Evolutionary conservation across 116 monocot species (phyloP).

Genomic region (Zostera marina): DNA sequence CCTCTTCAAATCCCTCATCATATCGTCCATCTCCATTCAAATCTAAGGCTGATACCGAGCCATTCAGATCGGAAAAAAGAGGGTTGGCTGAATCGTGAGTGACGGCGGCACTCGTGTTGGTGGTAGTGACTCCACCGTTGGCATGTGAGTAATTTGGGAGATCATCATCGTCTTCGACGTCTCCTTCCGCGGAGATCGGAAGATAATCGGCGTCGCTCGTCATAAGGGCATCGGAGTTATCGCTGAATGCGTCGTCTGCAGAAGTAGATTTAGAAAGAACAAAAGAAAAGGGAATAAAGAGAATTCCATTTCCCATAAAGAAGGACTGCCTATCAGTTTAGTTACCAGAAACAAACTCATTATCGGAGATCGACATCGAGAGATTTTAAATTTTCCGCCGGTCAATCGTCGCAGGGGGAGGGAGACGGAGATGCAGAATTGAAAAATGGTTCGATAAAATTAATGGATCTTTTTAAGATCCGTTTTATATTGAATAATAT

Average conservation of each 20-base stretch:
- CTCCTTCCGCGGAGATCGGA: constrained; percentile 4
- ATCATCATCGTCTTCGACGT: not conserved
- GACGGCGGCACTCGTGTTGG: too few species aligned
- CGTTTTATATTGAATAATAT: too few species aligned
- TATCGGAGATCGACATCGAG: constrained; percentile 2
- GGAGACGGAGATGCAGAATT: not conserved
- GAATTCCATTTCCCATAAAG: not conserved
- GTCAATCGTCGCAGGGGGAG: not conserved
- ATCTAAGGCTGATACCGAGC: constrained; percentile 27
- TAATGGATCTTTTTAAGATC: too few species aligned
- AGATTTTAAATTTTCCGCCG: not conserved
- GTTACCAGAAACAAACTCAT: not conserved
- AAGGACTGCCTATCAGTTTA: not conserved
- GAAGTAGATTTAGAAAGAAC: too few species aligned
- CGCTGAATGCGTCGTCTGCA: constrained; percentile 2
- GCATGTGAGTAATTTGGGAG: not conserved
- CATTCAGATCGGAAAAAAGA: not conserved
- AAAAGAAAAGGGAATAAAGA: too few species aligned
- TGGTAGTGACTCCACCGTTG: not conserved
- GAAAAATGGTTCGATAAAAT: not conserved
- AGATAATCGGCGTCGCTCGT: not conserved
- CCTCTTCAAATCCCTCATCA: constrained; percentile 23
- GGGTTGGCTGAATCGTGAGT: not conserved
- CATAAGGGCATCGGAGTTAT: not conserved
- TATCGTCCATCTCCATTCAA: constrained; percentile 10